phyloP scores from a whole-genome alignment of 192 early-diverging fungal genomes.

The Coemansia sp. region DNA sequence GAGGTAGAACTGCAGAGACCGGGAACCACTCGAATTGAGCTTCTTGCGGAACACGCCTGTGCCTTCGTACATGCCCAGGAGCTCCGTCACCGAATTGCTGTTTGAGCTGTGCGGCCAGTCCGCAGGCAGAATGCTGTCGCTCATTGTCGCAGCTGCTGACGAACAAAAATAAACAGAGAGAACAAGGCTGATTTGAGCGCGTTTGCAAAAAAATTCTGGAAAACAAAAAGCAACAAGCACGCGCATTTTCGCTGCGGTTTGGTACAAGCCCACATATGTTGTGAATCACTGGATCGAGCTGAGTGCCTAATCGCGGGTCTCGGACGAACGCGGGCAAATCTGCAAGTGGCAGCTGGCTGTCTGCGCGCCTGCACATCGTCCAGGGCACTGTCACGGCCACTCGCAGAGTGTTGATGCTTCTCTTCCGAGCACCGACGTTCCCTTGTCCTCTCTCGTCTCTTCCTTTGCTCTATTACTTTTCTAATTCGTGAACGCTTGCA shows the following conservation, averaged over 20 bases:
- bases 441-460: neutral
- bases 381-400: neutral
- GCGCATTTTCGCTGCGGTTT: neutral
- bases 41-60: neutral
- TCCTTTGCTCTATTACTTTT: neutral
- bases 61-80: neutral
- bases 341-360: neutral
- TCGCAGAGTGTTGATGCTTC: too few species aligned
- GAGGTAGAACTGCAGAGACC: constrained; percentile 9
- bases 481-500: neutral
- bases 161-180: neutral
- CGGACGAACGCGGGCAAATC: neutral
- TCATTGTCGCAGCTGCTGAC: neutral
- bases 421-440: too few species aligned
- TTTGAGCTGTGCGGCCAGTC: constrained; percentile 2
- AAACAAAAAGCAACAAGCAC: neutral
- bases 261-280: too few species aligned
- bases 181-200: too few species aligned
- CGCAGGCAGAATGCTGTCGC: constrained; percentile 3
- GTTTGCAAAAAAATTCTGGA: neutral
- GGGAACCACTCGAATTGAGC: neutral
- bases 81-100: neutral
- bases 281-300: neutral
- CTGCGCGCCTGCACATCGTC: neutral
- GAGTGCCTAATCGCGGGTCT: neutral